Conservation (phyloP, 495 filamentous ascomycete species). For the Aspergillus funiculosus region DNA sequence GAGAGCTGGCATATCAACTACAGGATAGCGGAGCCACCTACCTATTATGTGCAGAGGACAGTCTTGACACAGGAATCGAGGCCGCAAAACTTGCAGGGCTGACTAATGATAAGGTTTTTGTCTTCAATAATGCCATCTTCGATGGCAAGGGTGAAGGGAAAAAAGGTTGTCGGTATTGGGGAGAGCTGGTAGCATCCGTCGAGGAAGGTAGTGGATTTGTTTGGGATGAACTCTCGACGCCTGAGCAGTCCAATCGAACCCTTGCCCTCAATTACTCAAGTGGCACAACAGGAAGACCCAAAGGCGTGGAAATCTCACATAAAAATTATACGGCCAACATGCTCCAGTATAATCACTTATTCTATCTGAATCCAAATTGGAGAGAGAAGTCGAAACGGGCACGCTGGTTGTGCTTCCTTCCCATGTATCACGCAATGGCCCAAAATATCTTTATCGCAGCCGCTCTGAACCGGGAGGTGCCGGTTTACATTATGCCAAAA, state of each 20-base stretch:
- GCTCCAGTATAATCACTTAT: constrained; percentile 50
- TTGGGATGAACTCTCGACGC: constrained; percentile 38
- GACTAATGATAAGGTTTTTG: constrained; percentile 37
- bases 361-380: constrained; percentile 43
- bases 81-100: constrained; percentile 40
- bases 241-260: constrained; percentile 36
- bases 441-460: constrained; percentile 46
- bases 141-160: constrained; percentile 33
- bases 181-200: constrained; percentile 37
- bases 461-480: constrained; percentile 32
- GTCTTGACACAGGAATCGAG: constrained; percentile 38
- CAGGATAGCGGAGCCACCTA: constrained; percentile 61
- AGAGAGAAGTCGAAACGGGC: constrained; percentile 25
- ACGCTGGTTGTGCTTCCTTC: constrained; percentile 56
- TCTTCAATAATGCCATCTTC: constrained; percentile 44
- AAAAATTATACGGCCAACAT: constrained; percentile 65
- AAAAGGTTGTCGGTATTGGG: constrained; percentile 46
- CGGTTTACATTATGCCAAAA: constrained; percentile 65
- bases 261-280: constrained; percentile 65
- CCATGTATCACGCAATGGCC: constrained; percentile 66
- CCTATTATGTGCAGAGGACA: constrained; percentile 50
- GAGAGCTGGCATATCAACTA: constrained; percentile 72
- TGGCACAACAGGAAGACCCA: constrained; percentile 79
- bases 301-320: constrained; percentile 78
- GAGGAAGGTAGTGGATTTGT: constrained; percentile 40